Conservation (phyloP, 176 grass and related monocot genomes). For the Luzula sylvatica region DNA sequence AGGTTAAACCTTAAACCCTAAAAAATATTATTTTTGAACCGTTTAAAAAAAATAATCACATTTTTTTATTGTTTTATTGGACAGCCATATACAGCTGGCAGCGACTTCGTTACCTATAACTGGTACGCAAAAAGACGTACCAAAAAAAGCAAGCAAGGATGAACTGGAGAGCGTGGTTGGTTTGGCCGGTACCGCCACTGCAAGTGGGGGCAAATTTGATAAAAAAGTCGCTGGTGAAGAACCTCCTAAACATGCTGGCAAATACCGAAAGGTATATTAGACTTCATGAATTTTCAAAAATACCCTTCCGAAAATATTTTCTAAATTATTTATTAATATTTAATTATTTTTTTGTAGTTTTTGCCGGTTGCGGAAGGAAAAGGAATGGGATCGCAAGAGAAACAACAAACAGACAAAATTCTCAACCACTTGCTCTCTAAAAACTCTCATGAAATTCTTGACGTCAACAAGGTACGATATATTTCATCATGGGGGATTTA, state of each 20-base stretch:
- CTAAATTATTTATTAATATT: neutral
- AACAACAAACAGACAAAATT: slow-evolving; percentile 64
- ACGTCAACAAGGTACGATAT: slow-evolving; percentile 60
- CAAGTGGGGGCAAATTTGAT: slow-evolving; percentile 90
- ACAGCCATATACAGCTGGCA: slow-evolving; percentile 86
- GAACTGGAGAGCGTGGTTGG: slow-evolving; percentile 81
- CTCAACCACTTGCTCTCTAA: slow-evolving; percentile 51
- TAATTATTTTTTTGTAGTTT: slow-evolving; percentile 34
- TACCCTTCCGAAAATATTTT: too few relatives aligned
- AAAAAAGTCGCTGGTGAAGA: slow-evolving; percentile 84
- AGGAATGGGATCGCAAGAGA: slow-evolving; percentile 59
- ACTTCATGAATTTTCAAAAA: neutral
- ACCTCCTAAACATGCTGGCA: slow-evolving; percentile 69
- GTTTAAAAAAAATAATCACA: too few relatives aligned
- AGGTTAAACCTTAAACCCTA: slow-evolving; percentile 50
- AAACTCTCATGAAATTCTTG: slow-evolving; percentile 47
- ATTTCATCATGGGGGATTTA: neutral
- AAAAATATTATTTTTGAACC: too few relatives aligned
- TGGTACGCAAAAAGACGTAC: slow-evolving; percentile 47
- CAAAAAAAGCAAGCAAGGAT: slow-evolving; percentile 67
- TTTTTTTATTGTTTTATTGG: neutral
- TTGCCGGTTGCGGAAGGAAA: slow-evolving; percentile 64
- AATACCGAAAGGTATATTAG: slow-evolving; percentile 80
- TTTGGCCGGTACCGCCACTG: slow-evolving; percentile 74
- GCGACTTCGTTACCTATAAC: slow-evolving; percentile 71